Evolutionary conservation across 306 rosid genomes (phyloP), one percentile per base, ranked within the genome.

Genomic region (Prunus mira): DNA sequence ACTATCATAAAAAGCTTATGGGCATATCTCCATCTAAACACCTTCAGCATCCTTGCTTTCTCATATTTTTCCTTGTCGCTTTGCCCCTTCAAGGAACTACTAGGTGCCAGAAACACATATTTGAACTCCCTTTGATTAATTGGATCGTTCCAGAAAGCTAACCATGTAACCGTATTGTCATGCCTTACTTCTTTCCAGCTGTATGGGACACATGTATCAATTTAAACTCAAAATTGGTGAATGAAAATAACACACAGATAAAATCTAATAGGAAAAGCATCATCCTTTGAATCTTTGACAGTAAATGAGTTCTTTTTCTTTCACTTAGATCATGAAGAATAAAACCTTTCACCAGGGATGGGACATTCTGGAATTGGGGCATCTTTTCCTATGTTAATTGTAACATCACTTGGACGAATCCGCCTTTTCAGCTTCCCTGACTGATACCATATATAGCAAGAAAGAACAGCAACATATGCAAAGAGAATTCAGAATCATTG

Each of bases 31-130:
- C 56, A 46, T 18, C 17, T 25, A 74, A 72, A 77, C 69, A 96
- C 99, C 97, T 95, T 95, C 70, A 95, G 85, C 91, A 67, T 82
- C 86, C 99, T 92, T 71, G 97, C 99, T 83, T 92, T 92, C 91
- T 92, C 97, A 66, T 95, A 95, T 83, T 90, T 95, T 84, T 92
- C 96, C 93, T 87, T 92, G 89, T 95, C 99, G 38, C 99, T 92
- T 84, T 88, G 97, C 32, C 97, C 97, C 90, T 95, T 95, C 81
- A 95, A 87, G 69, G 97, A 81, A 82, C 97, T 95, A 82, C 99
- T 95, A 81, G 96, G 91, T 57, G 97, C 97, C 79, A 95, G 89
- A 85, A 88, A 95, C 81, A 95, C 97, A 54, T 95, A 95, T 67
- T 90, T 95, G 86, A 92, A 95, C 79, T 90, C 86, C 84, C 86